phyloP scores from a whole-genome alignment of 805 yeast genomes.

The Metschnikowia reukaufii region DNA sequence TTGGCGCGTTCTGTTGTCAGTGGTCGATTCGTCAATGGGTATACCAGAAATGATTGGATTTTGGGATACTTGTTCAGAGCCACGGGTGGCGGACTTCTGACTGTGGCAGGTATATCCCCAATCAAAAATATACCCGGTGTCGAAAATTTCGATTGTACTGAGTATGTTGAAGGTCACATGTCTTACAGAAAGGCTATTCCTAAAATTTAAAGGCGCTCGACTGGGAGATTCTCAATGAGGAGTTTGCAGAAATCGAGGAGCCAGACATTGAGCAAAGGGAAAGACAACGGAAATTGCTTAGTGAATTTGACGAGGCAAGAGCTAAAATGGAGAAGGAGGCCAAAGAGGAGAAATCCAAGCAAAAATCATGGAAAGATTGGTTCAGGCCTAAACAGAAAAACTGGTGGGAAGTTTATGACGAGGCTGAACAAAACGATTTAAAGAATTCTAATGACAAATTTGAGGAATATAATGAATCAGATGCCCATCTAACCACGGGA shows the following conservation, averaged over 20 bases:
- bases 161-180: constrained; percentile 91
- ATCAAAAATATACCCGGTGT: constrained; percentile 61
- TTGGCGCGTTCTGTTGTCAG: constrained; percentile 83
- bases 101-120: constrained; percentile 89
- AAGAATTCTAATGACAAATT: constrained; percentile 3
- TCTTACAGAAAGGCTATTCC: constrained; percentile 96
- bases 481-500: constrained; percentile 14
- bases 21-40: constrained; percentile 88
- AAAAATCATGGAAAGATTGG: constrained; percentile 51
- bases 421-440: constrained; percentile 20
- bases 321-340: constrained; percentile 53
- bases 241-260: constrained; percentile 93
- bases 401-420: constrained; percentile 58
- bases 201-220: constrained; percentile 64
- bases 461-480: constrained; percentile 20
- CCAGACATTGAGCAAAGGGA: constrained; percentile 88
- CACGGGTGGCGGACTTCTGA: constrained; percentile 87
- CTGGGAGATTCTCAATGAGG: constrained; percentile 84
- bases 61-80: constrained; percentile 93
- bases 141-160: constrained; percentile 87
- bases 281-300: constrained; percentile 75
- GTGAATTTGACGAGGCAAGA: constrained; percentile 85
- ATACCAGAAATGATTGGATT: constrained; percentile 92
- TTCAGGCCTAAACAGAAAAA: constrained; percentile 49
- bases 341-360: constrained; percentile 29